Evolutionary conservation across 1,284 basidiomycete genomes (phyloP), one percentile per base, ranked within the genome.

Genomic region (Pseudozyma thailandica): DNA sequence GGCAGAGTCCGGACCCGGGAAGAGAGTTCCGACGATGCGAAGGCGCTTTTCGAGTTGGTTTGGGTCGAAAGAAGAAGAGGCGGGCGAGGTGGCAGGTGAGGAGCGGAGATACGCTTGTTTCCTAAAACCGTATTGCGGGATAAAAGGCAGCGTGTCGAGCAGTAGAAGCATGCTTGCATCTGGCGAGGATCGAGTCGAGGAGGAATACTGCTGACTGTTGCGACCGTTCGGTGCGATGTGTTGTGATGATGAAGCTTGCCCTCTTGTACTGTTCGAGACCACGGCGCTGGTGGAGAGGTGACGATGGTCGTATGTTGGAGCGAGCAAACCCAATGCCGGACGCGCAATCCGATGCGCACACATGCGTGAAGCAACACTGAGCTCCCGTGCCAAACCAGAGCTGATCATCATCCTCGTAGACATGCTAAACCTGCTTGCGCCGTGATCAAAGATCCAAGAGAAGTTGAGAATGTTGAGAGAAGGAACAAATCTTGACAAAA

Each of bases 111-210:
- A 58, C 21, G 56, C 55, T 16, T 52, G 49, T 18, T 38, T 38
- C 4, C 45, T 63, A 25, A 70, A 70, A 1, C 66, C 66, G 26
- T 60, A 64, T 20, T 31, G 33, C 1, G 59, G 33, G 7, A 70
- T 47, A 7, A 28, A 6, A 0, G 48, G 43, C 9, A 69, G 18
- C 3, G 54, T 35, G 10, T 54, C 18, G 7, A 56, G 58, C 4
- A 69, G n/a, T n/a, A 69, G 21, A 0, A 37, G 20, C 3, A 47
- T 50, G 2, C n/a, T 9, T 35, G 50, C 55, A 13, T 55, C 44
- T 18, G 39, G 63, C 4, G 10, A 6, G 33, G 33, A 35, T n/a
- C 13, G 33, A 35, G 15, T 35, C 33, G 33, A 35, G 33, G 13
- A 35, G 15, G 8, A 35, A n/a, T 5, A 35, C 13, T 35, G 33